Percentiles rank a stretch among this genome's conserved stretches.
phyloP scores from a whole-genome alignment of 164 flowering plant genomes.

The Amborella trichopoda region DNA sequence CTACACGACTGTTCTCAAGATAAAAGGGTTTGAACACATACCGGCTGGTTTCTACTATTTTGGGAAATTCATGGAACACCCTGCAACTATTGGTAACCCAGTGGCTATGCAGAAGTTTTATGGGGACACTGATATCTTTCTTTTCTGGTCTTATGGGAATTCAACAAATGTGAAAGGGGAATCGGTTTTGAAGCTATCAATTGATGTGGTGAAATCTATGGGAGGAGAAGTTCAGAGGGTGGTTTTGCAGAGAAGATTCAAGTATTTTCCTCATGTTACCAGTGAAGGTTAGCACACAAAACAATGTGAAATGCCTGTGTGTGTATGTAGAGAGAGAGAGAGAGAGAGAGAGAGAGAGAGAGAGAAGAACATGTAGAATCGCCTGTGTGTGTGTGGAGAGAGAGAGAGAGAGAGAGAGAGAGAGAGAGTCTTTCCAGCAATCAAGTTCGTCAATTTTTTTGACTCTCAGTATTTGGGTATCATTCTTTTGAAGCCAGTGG shows the following conservation, averaged over 20 bases:
- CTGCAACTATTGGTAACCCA: constrained; percentile 60
- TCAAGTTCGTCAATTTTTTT: no score
- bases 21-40: constrained; percentile 52
- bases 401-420: no score
- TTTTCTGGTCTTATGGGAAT: constrained; percentile 84
- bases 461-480: no score
- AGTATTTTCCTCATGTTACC: constrained; percentile 65
- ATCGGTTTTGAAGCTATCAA: constrained; percentile 35
- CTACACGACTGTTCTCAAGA: constrained; percentile 71
- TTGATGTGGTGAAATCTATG: constrained; percentile 31
- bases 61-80: constrained; percentile 66
- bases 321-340: no score
- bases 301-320: no score
- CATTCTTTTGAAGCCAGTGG: no score
- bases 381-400: no score
- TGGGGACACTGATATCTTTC: constrained; percentile 47
- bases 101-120: constrained; percentile 79
- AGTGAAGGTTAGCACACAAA: constrained; percentile 43
- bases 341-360: no score
- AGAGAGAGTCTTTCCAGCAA: no score
- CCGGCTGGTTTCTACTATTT: constrained; percentile 71
- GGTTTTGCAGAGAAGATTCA: constrained; percentile 52
- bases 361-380: no score
- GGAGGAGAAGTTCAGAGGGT: constrained; percentile 49
- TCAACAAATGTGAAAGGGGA: constrained; percentile 36